Evolutionary conservation across 2,329 filamentous ascomycete species (phyloP), one percentile per base, ranked within the genome.

Genomic region (Cucurbitaria berberidis): DNA sequence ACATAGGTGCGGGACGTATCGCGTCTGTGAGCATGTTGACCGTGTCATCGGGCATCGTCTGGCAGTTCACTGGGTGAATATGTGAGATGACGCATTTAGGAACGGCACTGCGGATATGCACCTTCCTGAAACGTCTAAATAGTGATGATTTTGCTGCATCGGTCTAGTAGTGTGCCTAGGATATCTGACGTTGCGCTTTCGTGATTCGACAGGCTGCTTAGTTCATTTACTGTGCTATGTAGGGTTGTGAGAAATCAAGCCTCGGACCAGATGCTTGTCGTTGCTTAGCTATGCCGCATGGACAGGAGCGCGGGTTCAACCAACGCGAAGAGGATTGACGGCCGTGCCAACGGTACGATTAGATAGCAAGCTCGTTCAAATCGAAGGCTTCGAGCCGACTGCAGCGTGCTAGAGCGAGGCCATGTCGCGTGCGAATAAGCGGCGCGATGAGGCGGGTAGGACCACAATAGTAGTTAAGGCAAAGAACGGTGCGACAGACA

Each of bases 191-290:
- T 43, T n/a, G 7, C 38, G 16, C 21, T 19, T 16, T 27, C 29
- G 34, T 53, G 57, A 55, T 58, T 51, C 42, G 54, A 18, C 18
- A 30, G 15, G n/a, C 3, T 29, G 19, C 15, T 24, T 53, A 52
- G 51, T 35, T 47, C 44, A 48, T 51, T 27, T 4, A 11, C 6
- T 16, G n/a, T 30, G 35, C 41, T 35, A n/a, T n/a, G n/a, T n/a
- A 41, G 38, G 35, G 34, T 40, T 39, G 19, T 19, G 42, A 41
- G 41, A 44, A 48, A 50, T 36, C 52, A 58, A 58, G 57, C 52
- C 54, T 58, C 48, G 57, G 48, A 53, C 18, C 34, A 32, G 45
- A 56, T 55, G 59, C 59, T 62, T 62, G 55, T 60, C 36, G 26
- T 60, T 51, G 57, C 59, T 62, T 62, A 50, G 52, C 49, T 30